Conservation (phyloP, 345 rosid genomes). For the Brassica incana region DNA sequence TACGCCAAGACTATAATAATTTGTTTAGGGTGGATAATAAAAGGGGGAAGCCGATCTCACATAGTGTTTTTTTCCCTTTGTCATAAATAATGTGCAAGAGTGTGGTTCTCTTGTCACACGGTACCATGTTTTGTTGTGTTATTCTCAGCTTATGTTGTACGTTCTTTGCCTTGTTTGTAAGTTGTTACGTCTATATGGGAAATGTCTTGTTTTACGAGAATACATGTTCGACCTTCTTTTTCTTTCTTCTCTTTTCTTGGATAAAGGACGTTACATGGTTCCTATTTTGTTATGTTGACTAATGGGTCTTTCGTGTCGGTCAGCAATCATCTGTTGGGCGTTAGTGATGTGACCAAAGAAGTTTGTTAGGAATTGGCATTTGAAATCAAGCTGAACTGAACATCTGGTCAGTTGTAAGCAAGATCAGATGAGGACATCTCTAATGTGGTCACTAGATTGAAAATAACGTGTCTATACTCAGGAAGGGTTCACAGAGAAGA, state of each 20-base stretch:
- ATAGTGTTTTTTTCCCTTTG: background rate
- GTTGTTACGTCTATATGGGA: slow-evolving; percentile 20
- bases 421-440: too few species aligned
- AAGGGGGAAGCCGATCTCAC: background rate
- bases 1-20: background rate
- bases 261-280: background rate
- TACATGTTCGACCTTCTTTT: background rate
- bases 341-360: too few species aligned
- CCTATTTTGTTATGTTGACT: background rate
- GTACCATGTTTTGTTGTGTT: slow-evolving; percentile 14
- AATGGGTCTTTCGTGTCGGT: background rate
- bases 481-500: too few species aligned
- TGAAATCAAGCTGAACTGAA: too few species aligned
- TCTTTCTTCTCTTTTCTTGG: background rate
- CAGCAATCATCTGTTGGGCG: background rate
- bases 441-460: too few species aligned
- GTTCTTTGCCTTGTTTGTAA: background rate
- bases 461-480: too few species aligned
- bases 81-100: background rate
- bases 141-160: slow-evolving; percentile 5
- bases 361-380: too few species aligned
- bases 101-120: slow-evolving; percentile 23
- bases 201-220: slow-evolving; percentile 4
- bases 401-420: too few species aligned
- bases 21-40: slow-evolving; percentile 32